Conservation (phyloP, 345 rosid species). For the Populus ilicifolia region DNA sequence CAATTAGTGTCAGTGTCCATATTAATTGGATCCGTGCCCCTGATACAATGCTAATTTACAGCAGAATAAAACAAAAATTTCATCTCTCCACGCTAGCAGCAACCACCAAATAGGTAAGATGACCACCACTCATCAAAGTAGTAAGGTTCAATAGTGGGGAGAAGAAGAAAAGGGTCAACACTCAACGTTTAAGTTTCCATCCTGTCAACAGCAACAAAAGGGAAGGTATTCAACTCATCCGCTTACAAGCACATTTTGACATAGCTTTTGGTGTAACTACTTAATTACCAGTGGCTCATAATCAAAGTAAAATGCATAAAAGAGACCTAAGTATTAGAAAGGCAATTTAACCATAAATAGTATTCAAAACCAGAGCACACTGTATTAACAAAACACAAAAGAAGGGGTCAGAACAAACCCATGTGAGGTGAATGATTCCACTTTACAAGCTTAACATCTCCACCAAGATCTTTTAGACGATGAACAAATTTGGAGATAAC, state of each 20-base stretch:
- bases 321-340: not conserved
- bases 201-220: not conserved
- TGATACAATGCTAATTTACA: not conserved
- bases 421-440: slow-evolving; percentile 69
- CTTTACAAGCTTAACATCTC: slow-evolving; percentile 71
- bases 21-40: not conserved
- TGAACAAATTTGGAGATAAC: slow-evolving; percentile 51
- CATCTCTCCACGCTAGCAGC: not conserved
- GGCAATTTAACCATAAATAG: not conserved
- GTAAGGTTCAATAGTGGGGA: not conserved
- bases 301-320: not conserved
- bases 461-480: slow-evolving; percentile 65
- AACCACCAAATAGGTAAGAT: not conserved
- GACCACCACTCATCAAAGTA: not conserved
- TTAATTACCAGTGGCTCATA: not conserved
- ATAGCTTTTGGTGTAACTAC: not conserved
- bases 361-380: not conserved
- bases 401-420: slow-evolving; percentile 45
- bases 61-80: not conserved
- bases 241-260: not conserved
- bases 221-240: not conserved
- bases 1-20: not conserved
- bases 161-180: not conserved
- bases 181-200: not conserved
- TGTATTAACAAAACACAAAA: not conserved